Conservation (phyloP, 2,329 filamentous ascomycete species). For the Phyllosticta citrichinensis region DNA sequence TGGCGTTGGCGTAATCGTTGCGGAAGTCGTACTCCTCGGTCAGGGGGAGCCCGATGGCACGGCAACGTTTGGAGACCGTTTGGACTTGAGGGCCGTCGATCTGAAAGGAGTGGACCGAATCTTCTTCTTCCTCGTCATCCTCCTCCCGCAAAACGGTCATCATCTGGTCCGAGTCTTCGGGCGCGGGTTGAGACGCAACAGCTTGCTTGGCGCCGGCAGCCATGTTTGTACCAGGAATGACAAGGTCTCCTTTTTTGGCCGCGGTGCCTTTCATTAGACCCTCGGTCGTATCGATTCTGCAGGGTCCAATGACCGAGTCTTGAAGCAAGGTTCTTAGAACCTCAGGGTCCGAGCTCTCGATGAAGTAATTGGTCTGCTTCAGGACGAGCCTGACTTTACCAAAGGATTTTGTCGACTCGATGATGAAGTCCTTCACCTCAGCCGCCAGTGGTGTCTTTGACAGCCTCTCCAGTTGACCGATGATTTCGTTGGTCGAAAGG, state of each 20-base stretch:
- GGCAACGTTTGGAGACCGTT: conserved; percentile 77
- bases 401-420: conserved; percentile 78
- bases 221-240: conserved; percentile 90
- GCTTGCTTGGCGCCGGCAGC: conserved; percentile 80
- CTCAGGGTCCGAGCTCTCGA: conserved; percentile 81
- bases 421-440: conserved; percentile 68
- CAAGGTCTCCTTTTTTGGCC: conserved; percentile 74
- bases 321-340: conserved; percentile 80
- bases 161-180: conserved; percentile 45
- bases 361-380: conserved; percentile 87
- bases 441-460: conserved; percentile 81
- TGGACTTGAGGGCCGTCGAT: conserved; percentile 77
- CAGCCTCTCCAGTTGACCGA: conserved; percentile 75
- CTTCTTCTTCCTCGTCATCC: conserved; percentile 78
- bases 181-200: conserved; percentile 32
- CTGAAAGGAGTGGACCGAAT: conserved; percentile 87
- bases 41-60: conserved; percentile 76
- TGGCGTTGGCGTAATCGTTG: conserved; percentile 80
- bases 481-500: conserved; percentile 80
- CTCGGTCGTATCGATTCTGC: conserved; percentile 63
- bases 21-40: conserved; percentile 97
- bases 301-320: conserved; percentile 70
- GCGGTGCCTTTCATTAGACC: conserved; percentile 70
- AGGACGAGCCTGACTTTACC: conserved; percentile 93
- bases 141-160: conserved; percentile 57